Conservation (phyloP, 306 rosid species). For the Ormosia emarginata region DNA sequence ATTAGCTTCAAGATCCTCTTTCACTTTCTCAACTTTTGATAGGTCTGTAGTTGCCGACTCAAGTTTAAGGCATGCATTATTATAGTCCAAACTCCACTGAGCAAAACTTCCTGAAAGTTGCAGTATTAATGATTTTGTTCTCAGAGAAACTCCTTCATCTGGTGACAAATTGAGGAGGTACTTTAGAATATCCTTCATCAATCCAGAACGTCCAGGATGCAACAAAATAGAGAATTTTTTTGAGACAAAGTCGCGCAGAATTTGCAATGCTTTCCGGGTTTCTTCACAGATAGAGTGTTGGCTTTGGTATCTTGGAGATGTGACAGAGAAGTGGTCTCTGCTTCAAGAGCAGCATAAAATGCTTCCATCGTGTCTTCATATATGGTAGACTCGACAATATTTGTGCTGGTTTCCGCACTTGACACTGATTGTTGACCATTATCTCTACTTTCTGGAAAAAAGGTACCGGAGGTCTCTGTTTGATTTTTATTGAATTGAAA, state of each 20-base stretch:
- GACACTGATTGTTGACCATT: neutral
- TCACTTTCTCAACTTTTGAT: neutral
- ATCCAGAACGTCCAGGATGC: slow-evolving; percentile 14
- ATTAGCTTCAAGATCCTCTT: slow-evolving; percentile 16
- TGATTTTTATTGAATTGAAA: neutral
- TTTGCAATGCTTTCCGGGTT: slow-evolving; percentile 14
- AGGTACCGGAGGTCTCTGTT: neutral
- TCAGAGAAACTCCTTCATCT: slow-evolving; percentile 7
- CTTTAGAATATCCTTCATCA: neutral
- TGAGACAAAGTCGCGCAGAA: neutral
- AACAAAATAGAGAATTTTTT: slow-evolving; percentile 12
- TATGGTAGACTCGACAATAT: neutral
- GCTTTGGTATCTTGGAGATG: neutral
- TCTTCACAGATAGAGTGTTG: neutral
- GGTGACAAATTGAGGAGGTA: slow-evolving; percentile 16
- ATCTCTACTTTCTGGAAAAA: neutral
- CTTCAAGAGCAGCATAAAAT: slow-evolving; percentile 26
- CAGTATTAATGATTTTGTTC: neutral
- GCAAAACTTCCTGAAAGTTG: slow-evolving; percentile 9
- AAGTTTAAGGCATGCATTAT: slow-evolving; percentile 18
- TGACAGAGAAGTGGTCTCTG: neutral
- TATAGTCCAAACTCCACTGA: slow-evolving; percentile 21
- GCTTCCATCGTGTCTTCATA: slow-evolving; percentile 18
- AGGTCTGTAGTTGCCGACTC: neutral
- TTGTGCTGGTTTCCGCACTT: neutral